Base-by-base conservation (phyloP, 2,329 filamentous ascomycete species). In the Colletotrichum limetticola region DNA sequence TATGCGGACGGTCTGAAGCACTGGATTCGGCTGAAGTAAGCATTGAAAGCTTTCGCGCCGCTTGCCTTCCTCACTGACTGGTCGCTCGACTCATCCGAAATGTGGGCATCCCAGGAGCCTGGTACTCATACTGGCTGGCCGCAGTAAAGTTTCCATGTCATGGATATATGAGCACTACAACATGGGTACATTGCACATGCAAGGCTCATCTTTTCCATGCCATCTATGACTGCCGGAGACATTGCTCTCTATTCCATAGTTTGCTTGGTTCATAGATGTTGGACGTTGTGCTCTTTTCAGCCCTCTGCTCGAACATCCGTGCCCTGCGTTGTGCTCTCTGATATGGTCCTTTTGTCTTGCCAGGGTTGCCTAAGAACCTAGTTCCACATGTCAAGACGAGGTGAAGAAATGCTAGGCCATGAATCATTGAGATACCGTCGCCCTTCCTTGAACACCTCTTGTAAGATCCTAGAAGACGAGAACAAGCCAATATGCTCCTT, bases 21-120 rank as follows among this genome's bases (percentile, higher is more conserved):
- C 24, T 55, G 28, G 12, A 64, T 64, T 64, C 46, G 14, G 61
- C 61, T 5, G 61, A 64, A 55, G 46, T 55, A 30, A 55, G 61
- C 49, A 32, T n/a, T 37, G 46, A 22, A n/a, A 64, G 61, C 61
- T 55, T 8, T 37, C 35, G 32, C 46, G 16, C n/a, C 61, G 19
- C 16, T 24, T 22, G 28, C 14, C 46, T 24, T 63, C 53, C 22
- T 37, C 49, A 53, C 53, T n/a, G 28, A 32, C 14, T 55, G 22
- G 35, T 60, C 14, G 46, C 28, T 64, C n/a, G 12, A 64, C 35
- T 64, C 61, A 32, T 55, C 61, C 61, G 46, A 64, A 22, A 26
- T 64, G 61, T 35, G 30, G n/a, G 28, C 28, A 11, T 55, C 61
- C 32, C n/a, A 49, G 12, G 28, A 64, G 61, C 30, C 46, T 64